Base-by-base conservation (phyloP, 2,329 filamentous ascomycete species). In the Fusarium palustre region DNA sequence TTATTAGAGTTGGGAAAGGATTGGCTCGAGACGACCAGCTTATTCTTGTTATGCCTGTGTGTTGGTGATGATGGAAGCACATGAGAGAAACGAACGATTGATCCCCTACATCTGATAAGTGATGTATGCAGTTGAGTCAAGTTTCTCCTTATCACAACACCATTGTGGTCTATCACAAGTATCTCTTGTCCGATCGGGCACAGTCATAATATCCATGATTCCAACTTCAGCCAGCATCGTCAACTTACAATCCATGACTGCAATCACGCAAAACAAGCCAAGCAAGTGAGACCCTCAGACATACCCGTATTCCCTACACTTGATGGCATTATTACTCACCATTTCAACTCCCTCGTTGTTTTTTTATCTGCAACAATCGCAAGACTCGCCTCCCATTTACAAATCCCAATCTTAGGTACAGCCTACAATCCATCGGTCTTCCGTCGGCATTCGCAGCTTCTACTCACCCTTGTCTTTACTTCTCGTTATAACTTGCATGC, bases 361-460 rank as follows among this genome's bases (percentile, higher is more conserved):
- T n/a, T 31, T n/a, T 22, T 28, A 22, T 18, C 53, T 43, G 34
- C 39, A 55, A 28, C 16, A 28, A 56, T 43, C 60, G 47, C 58
- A 36, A 55, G 31, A 62, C 31, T 49, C 20, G 28, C 41, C 24
- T 46, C 18, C 12, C 39, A 65, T 59, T 46, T 65, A 46, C 36
- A 62, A 55, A 63, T 56, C 31, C 12, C 53, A 43, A 53, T 67
- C 68, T 62, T n/a, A 61, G 66, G 66, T 69, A 48, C 20, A 52
- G 30, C 42, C 56, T 53, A 39, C 41, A 58, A 47, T 74, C 71
- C 54, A 47, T 74, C 71, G 71, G 71, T 48, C 64, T 70, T 74
- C 42, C 4, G 60, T 74, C 71, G 71, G 71, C 61, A 73, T 74
- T 74, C 71, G 55, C 68, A 63, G 64, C 34, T 50, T 24, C 33